Evolutionary conservation across 139 green algal species (phyloP).

Genomic region (Haematococcus sp.): DNA sequence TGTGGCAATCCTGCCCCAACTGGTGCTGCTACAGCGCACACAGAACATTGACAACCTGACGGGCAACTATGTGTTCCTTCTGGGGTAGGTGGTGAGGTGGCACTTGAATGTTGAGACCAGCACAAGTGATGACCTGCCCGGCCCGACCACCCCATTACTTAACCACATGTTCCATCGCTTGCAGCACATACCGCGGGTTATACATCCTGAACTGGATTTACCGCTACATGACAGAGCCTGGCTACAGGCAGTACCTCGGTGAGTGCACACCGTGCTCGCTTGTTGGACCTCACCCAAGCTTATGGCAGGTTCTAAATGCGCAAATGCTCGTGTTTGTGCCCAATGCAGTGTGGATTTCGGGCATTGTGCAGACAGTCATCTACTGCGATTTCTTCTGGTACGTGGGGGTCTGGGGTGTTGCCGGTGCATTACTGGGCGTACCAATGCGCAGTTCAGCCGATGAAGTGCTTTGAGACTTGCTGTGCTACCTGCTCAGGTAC

Average conservation of each 20-base stretch:
- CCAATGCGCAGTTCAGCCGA: no score
- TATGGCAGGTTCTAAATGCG: no score
- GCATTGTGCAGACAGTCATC: conserved; percentile 89
- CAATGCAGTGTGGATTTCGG: conserved; percentile 60
- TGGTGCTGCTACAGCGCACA: conserved; percentile 97
- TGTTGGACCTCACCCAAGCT: neutral
- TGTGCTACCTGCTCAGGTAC: conserved; percentile 65
- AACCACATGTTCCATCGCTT: neutral
- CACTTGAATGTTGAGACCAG: no score
- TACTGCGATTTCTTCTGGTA: conserved; percentile 99
- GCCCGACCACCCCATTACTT: no score
- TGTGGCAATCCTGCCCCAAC: conserved; percentile 97
- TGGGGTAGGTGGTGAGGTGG: conserved; percentile 68
- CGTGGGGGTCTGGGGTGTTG: neutral
- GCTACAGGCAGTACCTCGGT: conserved; percentile 92
- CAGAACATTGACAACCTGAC: conserved; percentile 99
- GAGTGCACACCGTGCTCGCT: conserved; percentile 9
- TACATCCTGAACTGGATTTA: conserved; percentile 99
- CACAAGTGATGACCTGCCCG: neutral
- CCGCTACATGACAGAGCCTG: conserved; percentile 86
- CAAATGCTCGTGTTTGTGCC: conserved; percentile 8
- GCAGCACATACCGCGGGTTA: conserved; percentile 84
- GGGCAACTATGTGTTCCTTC: conserved; percentile 96
- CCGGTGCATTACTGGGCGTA: no score
- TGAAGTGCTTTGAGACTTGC: no score